Evolutionary conservation across 2,329 filamentous ascomycete genomes (phyloP), one percentile per base, ranked within the genome.

Genomic region (Ophiostoma ips): DNA sequence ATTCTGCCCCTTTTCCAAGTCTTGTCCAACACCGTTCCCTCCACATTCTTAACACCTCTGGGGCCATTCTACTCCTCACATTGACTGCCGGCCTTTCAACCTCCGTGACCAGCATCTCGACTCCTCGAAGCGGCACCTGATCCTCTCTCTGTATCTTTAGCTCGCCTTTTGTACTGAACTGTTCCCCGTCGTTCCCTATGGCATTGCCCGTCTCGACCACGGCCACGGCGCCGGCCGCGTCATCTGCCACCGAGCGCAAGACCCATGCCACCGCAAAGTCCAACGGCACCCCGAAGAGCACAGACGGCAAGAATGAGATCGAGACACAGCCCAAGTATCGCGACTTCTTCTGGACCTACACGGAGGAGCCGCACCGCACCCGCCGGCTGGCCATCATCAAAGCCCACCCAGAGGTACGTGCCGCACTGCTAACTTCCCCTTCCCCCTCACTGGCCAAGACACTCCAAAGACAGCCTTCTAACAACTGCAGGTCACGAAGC

Each of bases 301-400:
- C 18, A 19, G 12, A 21, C 38, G 21, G n/a, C 21, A 30, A 37
- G 15, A 37, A 37, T 15, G 40, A 43, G 31, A 55, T 67, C 49
- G 67, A 70, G 58, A 55, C 33, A 2, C 40, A 46, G 28, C 24
- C 60, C n/a, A 64, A 64, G 48, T 64, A 71, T 55, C 61, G 81
- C 55, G 75, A 81, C 64, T 96, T 96, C 74, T 95, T 94, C 71
- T 96, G 94, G 92, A 95, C 92, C 37, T 96, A 98, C 64, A 95
- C 92, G 10, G 92, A 98, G 66, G 92, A 98, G 68, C 92, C 92
- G 55, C 92, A 98, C 68, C 80, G 88, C 58, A 92, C 90, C 31
- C 76, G 92, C 58, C 79, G 92, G 51, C 79, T 90, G 59, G 87
- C 88, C 55, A 98, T 98, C 60, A 96, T 98, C 68, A 96, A 95